Evolutionary conservation across 139 green algal species (phyloP).

Genomic region (Bryopsis sp.): DNA sequence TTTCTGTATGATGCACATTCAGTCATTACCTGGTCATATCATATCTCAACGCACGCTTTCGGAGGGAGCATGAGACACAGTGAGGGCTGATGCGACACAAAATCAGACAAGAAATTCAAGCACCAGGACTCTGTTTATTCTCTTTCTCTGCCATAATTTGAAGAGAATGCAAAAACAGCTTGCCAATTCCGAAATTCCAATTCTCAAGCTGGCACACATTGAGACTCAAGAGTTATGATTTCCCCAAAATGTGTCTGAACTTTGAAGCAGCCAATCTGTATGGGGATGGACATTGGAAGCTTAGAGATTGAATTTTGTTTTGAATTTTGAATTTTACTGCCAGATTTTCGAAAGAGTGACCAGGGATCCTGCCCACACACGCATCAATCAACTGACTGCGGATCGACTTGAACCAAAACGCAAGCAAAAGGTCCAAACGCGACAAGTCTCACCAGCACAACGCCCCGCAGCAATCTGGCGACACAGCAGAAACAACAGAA

Average conservation of each 20-base stretch:
- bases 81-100: conserved; percentile 11
- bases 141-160: too few species aligned
- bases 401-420: neutral
- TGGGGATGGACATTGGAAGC: too few species aligned
- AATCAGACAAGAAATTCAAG: neutral
- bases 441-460: conserved; percentile 9
- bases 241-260: too few species aligned
- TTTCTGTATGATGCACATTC: neutral
- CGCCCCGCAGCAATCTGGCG: conserved; percentile 10
- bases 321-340: neutral
- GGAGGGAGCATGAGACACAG: conserved; percentile 10
- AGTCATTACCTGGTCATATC: conserved; percentile 10
- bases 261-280: too few species aligned
- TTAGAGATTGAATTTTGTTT: too few species aligned
- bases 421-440: neutral
- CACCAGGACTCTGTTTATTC: too few species aligned
- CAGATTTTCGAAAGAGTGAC: neutral
- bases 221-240: too few species aligned
- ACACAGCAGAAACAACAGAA: neutral
- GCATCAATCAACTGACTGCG: neutral
- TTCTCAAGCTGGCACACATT: too few species aligned
- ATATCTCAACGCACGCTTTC: conserved; percentile 5
- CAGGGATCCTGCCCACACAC: neutral
- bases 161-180: too few species aligned
- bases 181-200: too few species aligned